Base-by-base conservation (phyloP, 2,329 filamentous ascomycete species). In the Ceratocystis lukuohia region DNA sequence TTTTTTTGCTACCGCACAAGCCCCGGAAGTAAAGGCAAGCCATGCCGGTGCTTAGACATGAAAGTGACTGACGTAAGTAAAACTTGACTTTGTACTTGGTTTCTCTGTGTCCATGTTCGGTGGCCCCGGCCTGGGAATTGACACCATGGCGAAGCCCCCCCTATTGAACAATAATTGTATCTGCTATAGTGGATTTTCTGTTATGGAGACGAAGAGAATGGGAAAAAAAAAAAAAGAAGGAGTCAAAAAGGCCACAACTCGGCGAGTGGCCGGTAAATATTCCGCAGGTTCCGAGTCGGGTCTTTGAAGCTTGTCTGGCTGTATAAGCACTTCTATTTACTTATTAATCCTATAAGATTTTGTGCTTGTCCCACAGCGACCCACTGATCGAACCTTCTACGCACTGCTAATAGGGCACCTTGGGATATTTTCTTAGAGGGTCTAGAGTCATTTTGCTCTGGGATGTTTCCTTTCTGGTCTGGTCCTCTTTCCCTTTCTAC, bases 91-190 rank as follows among this genome's bases (percentile, higher is more conserved):
- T 59, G 12, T 59, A 33, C 17, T 59, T 59, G 28, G n/a, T 59
- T 25, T 59, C 28, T 59, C 56, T 59, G 56, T 37, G 56, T 37
- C 56, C 56, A 33, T 59, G 56, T 59, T 59, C 56, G 56, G 56
- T 59, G 28, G 56, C 28, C 56, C 56, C 56, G 56, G 30, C 15
- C 56, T 30, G 25, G 28, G 56, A 59, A 59, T 15, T 59, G 56
- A 37, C 56, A 37, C 17, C 6, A 53, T 25, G 22, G 48, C 48
- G 48, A 25, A 53, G 22, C 20, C 22, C 48, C 48, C 48, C 46
- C n/a, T 53, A 5, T 22, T 22, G 8, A 10, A 1, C n/a, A 10
- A 10, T 22, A 53, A 20, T 53, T 48, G 17, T 48, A 8, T 48
- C 3, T 48, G 8, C 25, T 53, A 53, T 53, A 28, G 22, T 53